Evolutionary conservation across 148 eudicot genomes (phyloP), one percentile per base, ranked within the genome.

Genomic region (Vaccinium macrocarpon): DNA sequence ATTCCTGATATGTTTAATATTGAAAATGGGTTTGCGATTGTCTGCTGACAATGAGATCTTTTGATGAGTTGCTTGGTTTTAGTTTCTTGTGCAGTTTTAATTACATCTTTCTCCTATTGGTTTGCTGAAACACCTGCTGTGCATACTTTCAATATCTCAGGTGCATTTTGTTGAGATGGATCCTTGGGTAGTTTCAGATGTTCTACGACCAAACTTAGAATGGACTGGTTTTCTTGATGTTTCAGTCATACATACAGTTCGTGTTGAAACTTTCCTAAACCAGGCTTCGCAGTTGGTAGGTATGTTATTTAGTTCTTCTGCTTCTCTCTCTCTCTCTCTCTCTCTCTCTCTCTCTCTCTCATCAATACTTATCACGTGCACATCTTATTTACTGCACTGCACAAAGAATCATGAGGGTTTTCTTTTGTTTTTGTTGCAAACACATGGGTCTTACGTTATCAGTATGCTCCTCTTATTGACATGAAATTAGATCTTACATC

Each of bases 131-230:
- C 46, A n/a, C 76, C 61, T 77, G 42, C 11, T 70, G 6, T 57
- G 59, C 52, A 70, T 78, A 23, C 62, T 70, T 79, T 81, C 46
- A 73, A 73, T 81, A 64, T 76, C 50, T 25, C 85, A 96, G 98
- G 98, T 92, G 51, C 97, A 96, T 88, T 94, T 94, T 92, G 93
- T 96, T 88, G 99, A 94, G 89, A 94, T 96, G 97, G 99, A 96
- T 90, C 98, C 97, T 82, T 94, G 97, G 99, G 97, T 96, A 86
- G 91, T 96, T 82, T 90, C 97, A 81, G 91, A 94, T 83, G 90
- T 96, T 82, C 93, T 94, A 62, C 88, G 87, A 59, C 98, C 98
- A 85, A 96, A 96, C 86, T 88, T 96, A 88, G 91, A 93, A 84
- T 91, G 93, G 87, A 96, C 98, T 29, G 92, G 87, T 74, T 96